Conservation (phyloP, 2,329 filamentous ascomycete species). For the Penicillium sp. region DNA sequence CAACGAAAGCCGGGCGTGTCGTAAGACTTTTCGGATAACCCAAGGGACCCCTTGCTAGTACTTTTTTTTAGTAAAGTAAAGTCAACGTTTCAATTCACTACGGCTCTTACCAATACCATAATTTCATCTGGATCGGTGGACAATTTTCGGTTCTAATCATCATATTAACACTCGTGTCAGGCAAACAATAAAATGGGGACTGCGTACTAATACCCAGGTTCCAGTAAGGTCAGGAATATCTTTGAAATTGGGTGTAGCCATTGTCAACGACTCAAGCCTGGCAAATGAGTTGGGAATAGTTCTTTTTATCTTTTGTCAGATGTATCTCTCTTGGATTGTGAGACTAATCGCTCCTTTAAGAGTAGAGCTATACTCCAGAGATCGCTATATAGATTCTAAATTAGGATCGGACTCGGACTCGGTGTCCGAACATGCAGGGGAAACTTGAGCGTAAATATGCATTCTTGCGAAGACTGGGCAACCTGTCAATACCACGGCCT, state of each 20-base stretch:
- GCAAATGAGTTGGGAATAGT: not conserved
- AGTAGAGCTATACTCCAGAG: not conserved
- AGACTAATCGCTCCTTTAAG: not conserved
- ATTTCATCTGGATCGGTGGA: conserved; percentile 20
- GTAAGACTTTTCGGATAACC: conserved; percentile 14
- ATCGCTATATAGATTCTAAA: not conserved
- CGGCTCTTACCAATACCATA: conserved; percentile 13
- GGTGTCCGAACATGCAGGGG: conserved; percentile 8
- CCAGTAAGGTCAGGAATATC: conserved; percentile 11
- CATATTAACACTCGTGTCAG: not conserved
- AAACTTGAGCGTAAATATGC: not conserved
- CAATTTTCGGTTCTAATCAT: conserved; percentile 15
- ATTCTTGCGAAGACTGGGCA: not conserved
- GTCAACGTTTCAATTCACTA: not conserved
- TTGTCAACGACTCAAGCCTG: not conserved
- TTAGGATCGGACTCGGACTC: conserved; percentile 16
- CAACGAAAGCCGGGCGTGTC: conserved; percentile 14
- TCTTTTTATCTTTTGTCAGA: too few relatives aligned
- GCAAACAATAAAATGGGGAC: too few relatives aligned
- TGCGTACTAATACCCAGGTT: conserved; percentile 16
- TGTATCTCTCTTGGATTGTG: not conserved
- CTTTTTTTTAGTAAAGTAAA: not conserved
- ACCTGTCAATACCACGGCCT: not conserved
- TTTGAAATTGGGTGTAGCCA: conserved; percentile 5
- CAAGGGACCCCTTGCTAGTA: conserved; percentile 21